Conservation (phyloP, 768 basidiomycete genomes). For the Pleurotus citrinopileatus region DNA sequence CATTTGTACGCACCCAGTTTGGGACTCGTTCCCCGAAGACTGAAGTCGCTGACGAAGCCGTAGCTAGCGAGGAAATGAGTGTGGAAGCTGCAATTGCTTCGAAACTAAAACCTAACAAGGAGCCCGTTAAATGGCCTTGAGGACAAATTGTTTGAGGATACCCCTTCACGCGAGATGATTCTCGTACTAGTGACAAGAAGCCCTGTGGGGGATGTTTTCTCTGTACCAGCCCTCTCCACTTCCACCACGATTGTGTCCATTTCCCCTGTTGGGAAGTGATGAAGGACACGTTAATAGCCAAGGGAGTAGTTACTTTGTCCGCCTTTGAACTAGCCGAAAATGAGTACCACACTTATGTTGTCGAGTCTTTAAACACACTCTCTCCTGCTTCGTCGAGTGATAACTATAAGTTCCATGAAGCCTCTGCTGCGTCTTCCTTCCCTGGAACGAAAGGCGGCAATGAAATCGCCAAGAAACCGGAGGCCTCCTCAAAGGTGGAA, state of each 20-base stretch:
- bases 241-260: slow-evolving; percentile 18
- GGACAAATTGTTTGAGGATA: neutral
- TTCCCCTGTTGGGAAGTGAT: slow-evolving; percentile 14
- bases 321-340: slow-evolving; percentile 10
- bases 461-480: too few relatives aligned
- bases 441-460: too few relatives aligned
- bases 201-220: slow-evolving; percentile 16
- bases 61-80: neutral
- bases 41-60: neutral
- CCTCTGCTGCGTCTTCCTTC: too few relatives aligned
- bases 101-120: neutral
- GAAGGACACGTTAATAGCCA: slow-evolving; percentile 1
- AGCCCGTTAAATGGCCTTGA: neutral
- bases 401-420: too few relatives aligned
- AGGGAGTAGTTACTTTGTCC: slow-evolving; percentile 5
- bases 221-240: slow-evolving; percentile 21
- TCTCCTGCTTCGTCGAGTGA: neutral
- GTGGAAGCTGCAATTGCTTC: neutral
- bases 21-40: neutral
- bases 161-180: neutral
- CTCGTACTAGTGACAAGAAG: neutral
- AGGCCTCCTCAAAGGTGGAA: too few relatives aligned
- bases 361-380: neutral
- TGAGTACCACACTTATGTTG: slow-evolving; percentile 8
- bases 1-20: neutral